Evolutionary conservation across 345 rosid species (phyloP).

Genomic region (Citropsis articulata): DNA sequence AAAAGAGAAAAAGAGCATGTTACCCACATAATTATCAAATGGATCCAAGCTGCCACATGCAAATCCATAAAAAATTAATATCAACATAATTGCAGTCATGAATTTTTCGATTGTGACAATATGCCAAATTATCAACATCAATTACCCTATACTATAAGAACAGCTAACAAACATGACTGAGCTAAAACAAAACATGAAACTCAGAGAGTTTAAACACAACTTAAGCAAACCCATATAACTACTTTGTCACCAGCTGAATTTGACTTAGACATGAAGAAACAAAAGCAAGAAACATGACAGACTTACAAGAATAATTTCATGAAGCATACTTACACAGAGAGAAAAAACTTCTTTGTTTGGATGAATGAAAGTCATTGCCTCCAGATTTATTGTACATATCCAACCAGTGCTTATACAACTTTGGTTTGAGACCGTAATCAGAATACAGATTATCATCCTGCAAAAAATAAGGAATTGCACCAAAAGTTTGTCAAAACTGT

Average conservation of each 20-base stretch:
- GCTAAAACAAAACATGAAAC: not conserved
- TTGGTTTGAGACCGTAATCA: constrained; percentile 59
- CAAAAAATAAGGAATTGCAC: constrained; percentile 15
- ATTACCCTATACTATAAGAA: not conserved
- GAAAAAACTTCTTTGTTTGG: constrained; percentile 66
- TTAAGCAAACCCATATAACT: not conserved
- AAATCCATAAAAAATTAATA: not conserved
- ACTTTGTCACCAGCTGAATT: not conserved
- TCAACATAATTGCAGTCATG: not conserved
- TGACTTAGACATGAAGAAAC: not conserved
- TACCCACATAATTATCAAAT: constrained; percentile 23
- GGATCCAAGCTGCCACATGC: constrained; percentile 1
- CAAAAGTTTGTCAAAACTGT: not conserved
- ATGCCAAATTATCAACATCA: not conserved
- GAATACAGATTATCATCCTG: constrained; percentile 45
- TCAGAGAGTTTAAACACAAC: not conserved
- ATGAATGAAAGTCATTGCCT: constrained; percentile 62
- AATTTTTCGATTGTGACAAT: not conserved
- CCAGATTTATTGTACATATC: constrained; percentile 55
- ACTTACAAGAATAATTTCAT: constrained; percentile 5
- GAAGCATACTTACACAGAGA: constrained; percentile 64
- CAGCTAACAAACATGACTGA: not conserved
- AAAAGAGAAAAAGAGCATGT: constrained; percentile 15
- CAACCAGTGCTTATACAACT: constrained; percentile 75
- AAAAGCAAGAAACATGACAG: not conserved